Conservation (phyloP, 2,329 filamentous ascomycete genomes). For the Pseudogymnoascus sp. region DNA sequence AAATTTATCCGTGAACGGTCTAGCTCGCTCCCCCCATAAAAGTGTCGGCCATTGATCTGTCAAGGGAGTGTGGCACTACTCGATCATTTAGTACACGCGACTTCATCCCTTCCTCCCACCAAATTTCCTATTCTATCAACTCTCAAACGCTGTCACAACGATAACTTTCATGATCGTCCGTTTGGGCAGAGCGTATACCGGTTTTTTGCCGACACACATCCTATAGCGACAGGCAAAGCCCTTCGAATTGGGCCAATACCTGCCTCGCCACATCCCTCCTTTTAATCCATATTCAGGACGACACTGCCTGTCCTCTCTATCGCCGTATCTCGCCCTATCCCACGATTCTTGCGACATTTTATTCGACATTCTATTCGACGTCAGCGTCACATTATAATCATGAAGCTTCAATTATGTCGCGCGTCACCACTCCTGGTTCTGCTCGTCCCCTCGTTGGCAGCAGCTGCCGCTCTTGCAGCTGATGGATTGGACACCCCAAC, state of each 20-base stretch:
- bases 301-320: background rate
- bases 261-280: background rate
- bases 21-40: constrained; percentile 5
- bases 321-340: background rate
- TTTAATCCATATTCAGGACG: constrained; percentile 1
- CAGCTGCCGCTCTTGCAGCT: constrained; percentile 30
- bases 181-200: background rate
- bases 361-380: constrained; percentile 11
- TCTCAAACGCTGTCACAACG: background rate
- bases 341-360: background rate
- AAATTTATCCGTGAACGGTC: background rate
- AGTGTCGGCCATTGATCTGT: background rate
- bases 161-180: constrained; percentile 3
- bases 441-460: constrained; percentile 49
- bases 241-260: background rate
- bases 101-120: background rate
- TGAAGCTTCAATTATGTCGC: constrained; percentile 49
- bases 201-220: constrained; percentile 2
- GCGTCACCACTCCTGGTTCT: constrained; percentile 53
- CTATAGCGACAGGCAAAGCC: background rate
- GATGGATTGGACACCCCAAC: constrained; percentile 15
- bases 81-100: background rate
- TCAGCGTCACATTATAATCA: constrained; percentile 31
- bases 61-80: background rate
- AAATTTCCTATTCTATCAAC: background rate